Base-by-base conservation (phyloP, 208 protist species). In the Wallacemonas collosoma region DNA sequence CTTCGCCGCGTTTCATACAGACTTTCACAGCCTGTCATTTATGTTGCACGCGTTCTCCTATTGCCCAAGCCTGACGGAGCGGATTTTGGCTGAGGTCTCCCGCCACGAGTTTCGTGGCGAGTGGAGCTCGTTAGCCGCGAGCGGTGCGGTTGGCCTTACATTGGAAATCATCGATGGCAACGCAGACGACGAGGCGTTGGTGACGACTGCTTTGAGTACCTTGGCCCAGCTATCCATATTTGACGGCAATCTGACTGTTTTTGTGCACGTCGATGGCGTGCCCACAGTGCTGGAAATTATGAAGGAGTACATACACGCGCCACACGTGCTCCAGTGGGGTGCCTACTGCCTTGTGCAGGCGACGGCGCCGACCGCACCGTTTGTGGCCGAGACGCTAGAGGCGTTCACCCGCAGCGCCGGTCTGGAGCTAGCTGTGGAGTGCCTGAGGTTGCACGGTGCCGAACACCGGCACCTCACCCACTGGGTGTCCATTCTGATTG, bases 151-250 rank as follows among this genome's bases (percentile, higher is more conserved):
- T 41, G 89, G 89, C 17, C 75, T 90, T 54, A 81, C 91, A n/a
- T 63, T 96, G 35, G 92, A 93, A 65, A 75, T 88, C 17, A 86
- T 96, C 36, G 92, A 96, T 70, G 86, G 80, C 3, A 85, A 96
- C 56, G 84, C 89, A 35, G 77, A 96, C 17, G 77, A 93, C 61
- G 84, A 87, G 69, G 76, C 70, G 55, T 77, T 96, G 35, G 83
- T 94, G 26, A 71, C 71, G 38, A 76, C 81, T 12, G 79, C 87
- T n/a, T 75, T 96, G 15, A 78, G 78, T 48, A 79, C 81, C 5
- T 76, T 96, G n/a, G 81, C 79, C 57, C 84, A 82, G 57, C 68
- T 91, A 17, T 94, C 84, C 62, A 66, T 96, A 0, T 82, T 87
- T 68, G 76, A 86, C 69, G 51, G 45, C 38, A 93, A 91, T 70